Conservation (phyloP, 2,329 filamentous ascomycete genomes). For the Curvularia spicifera region DNA sequence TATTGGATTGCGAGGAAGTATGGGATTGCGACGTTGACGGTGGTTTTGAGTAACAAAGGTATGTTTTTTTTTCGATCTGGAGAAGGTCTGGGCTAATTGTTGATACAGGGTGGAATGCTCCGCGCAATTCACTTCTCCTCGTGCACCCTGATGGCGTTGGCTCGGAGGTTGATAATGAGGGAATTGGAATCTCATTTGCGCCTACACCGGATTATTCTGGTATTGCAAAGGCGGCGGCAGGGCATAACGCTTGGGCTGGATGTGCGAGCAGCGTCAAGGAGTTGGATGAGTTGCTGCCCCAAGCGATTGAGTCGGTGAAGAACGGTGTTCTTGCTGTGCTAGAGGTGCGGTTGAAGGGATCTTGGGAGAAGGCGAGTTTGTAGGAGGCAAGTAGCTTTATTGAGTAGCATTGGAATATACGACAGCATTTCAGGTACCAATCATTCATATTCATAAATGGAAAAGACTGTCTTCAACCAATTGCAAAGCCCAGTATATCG, state of each 20-base stretch:
- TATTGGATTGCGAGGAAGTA: conserved; percentile 74
- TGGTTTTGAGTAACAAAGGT: conserved; percentile 73
- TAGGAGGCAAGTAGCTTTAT: conserved; percentile 35
- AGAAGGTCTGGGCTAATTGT: not conserved
- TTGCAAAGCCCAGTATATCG: not conserved
- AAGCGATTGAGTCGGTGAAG: conserved; percentile 66
- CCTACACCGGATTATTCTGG: conserved; percentile 71
- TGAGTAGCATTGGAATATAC: not conserved
- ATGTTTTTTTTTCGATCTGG: not conserved
- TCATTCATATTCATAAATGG: not conserved
- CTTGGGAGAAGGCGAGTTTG: conserved; percentile 58
- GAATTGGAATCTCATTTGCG: conserved; percentile 70
- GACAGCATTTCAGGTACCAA: not conserved
- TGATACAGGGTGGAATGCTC: conserved; percentile 64
- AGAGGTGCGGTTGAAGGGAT: conserved; percentile 65
- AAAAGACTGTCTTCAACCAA: not conserved
- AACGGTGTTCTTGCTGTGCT: conserved; percentile 65
- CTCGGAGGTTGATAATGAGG: conserved; percentile 66
- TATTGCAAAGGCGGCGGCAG: conserved; percentile 70
- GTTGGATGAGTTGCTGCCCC: conserved; percentile 59
- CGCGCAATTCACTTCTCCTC: conserved; percentile 64
- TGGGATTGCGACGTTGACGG: conserved; percentile 68
- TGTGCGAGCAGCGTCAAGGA: conserved; percentile 64
- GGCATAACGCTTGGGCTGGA: conserved; percentile 67
- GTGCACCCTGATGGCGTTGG: conserved; percentile 71